These are phyloP conservation scores for Manihot esculenta DNA, from an alignment of 441 rosid species.

Conservation along the genomic window DNA sequence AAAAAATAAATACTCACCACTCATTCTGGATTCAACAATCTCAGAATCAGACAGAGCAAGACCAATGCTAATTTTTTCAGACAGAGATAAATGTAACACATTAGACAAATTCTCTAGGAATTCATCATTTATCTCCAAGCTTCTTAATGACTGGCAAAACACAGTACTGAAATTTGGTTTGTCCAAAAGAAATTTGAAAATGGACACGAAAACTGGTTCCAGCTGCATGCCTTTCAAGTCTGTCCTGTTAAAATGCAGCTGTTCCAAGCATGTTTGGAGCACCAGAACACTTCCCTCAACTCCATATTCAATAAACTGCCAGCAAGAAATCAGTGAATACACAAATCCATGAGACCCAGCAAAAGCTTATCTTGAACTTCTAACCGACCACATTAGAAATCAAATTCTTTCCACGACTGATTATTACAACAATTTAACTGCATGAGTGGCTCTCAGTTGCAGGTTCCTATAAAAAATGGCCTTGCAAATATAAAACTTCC, in stretches of 20 bases:
- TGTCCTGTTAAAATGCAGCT: conserved; percentile 44
- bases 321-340: conserved; percentile 3
- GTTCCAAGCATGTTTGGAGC: conserved; percentile 63
- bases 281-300: conserved; percentile 55
- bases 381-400: not conserved
- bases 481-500: too few relatives aligned
- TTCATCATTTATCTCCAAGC: conserved; percentile 47
- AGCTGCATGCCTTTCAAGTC: conserved; percentile 45
- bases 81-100: conserved; percentile 50
- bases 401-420: not conserved
- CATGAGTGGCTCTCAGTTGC: too few relatives aligned
- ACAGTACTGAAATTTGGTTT: conserved; percentile 63
- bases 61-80: conserved; percentile 71
- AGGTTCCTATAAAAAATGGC: too few relatives aligned
- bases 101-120: conserved; percentile 53
- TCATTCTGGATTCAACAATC: conserved; percentile 44
- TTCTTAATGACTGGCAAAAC: conserved; percentile 58
- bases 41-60: conserved; percentile 74
- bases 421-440: too few relatives aligned
- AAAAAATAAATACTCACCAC: conserved; percentile 44
- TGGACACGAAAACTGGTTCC: conserved; percentile 51
- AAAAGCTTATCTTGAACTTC: not conserved
- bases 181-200: conserved; percentile 57
- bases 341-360: not conserved
- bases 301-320: conserved; percentile 70